Percentiles rank a stretch among this genome's conserved stretches.
phyloP scores from a whole-genome alignment of 1,284 basidiomycete species.

The Trametes sp. region DNA sequence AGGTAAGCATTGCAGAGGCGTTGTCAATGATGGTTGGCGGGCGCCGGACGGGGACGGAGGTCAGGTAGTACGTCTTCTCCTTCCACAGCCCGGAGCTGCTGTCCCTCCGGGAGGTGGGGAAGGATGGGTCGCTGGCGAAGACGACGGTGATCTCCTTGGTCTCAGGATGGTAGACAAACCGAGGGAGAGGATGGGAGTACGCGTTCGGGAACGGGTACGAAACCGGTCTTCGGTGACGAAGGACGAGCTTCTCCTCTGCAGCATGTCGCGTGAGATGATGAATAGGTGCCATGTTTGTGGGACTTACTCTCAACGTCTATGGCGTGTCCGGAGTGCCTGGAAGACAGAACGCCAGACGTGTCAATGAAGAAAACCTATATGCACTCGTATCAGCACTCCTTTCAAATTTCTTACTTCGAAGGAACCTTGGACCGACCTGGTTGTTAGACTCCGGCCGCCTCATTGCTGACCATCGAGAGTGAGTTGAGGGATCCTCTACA shows the following conservation, averaged over 20 bases:
- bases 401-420: not conserved
- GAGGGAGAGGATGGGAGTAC: conserved; percentile 78
- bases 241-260: conserved; percentile 65
- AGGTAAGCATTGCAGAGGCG: conserved; percentile 67
- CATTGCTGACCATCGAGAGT: conserved; percentile 55
- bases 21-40: conserved; percentile 74
- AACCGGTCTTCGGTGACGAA: conserved; percentile 77
- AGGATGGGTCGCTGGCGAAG: conserved; percentile 69
- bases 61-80: conserved; percentile 65
- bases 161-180: conserved; percentile 62
- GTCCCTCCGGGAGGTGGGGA: conserved; percentile 43
- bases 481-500: not conserved
- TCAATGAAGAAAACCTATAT: conserved; percentile 82
- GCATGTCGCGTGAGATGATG: not conserved
- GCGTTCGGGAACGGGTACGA: conserved; percentile 77
- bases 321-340: conserved; percentile 80
- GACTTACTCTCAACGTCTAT: conserved; percentile 74
- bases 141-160: conserved; percentile 66
- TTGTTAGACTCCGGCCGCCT: conserved; percentile 74
- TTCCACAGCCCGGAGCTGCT: conserved; percentile 57
- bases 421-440: conserved; percentile 56
- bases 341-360: conserved; percentile 74
- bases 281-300: not conserved
- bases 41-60: conserved; percentile 68
- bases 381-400: not conserved